phyloP scores from a whole-genome alignment of 176 grass and related monocot species.

The Otatea glauca region DNA sequence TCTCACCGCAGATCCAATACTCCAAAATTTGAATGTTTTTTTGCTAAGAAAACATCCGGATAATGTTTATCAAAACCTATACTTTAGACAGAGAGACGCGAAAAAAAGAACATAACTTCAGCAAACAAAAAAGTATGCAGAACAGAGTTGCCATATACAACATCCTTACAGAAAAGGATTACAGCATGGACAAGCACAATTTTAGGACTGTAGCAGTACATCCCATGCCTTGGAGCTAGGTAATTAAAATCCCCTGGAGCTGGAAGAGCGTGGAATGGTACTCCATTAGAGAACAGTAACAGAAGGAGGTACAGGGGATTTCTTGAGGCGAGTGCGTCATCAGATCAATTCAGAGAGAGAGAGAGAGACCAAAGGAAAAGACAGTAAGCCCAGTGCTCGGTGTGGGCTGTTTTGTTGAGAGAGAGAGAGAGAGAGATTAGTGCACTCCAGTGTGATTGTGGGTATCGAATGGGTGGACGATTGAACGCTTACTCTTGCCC shows the following conservation, averaged over 20 bases:
- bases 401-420: conserved; percentile 28
- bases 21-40: too few species aligned
- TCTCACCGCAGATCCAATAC: too few species aligned
- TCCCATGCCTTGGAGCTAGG: not conserved
- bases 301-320: conserved; percentile 58
- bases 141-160: not conserved
- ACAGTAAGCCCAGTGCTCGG: conserved; percentile 68
- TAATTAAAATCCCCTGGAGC: conserved; percentile 4
- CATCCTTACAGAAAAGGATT: not conserved
- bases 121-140: not conserved
- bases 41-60: too few species aligned
- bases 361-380: conserved; percentile 57
- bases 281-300: conserved; percentile 42
- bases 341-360: not conserved
- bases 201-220: not conserved
- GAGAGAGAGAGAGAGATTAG: not conserved
- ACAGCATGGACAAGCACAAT: not conserved
- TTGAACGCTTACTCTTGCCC: conserved; percentile 44
- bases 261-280: conserved; percentile 31
- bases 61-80: too few species aligned
- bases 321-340: conserved; percentile 56
- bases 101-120: not conserved
- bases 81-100: too few species aligned
- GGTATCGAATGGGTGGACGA: conserved; percentile 50
- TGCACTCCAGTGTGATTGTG: conserved; percentile 31